Evolutionary conservation across 2,329 filamentous ascomycete genomes (phyloP), one percentile per base, ranked within the genome.

Genomic region (Colletotrichum navitas): DNA sequence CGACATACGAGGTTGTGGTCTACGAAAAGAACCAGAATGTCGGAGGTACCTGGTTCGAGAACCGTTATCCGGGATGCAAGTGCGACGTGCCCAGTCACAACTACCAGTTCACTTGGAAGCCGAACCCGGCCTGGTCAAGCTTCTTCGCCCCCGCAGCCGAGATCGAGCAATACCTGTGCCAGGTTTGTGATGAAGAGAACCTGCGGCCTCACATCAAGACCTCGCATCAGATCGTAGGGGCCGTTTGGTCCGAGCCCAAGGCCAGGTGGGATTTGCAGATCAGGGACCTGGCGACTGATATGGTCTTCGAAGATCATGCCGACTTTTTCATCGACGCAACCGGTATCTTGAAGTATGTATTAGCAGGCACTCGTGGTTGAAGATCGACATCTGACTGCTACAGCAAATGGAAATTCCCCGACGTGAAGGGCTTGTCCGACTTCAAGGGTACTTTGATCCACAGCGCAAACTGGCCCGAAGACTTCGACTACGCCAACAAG

Each of bases 31-130:
- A 89, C 71, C 76, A 79, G 11, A 83, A 85, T 26, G 81, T 89
- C 14, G 87, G 87, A 26, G 88, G 88, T 2, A 90, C 88, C 0
- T 90, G 88, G 88, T 83, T 84, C 73, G 88, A 89, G 76, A 89
- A 89, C 75, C 81, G 83, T 26, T 90, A 90, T 72, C 88, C 88
- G 0, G 88, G 88, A 14, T 89, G 87, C 74, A 81, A 81, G 64
- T 89, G 87, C 76, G 88, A 89, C 76, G 83, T 89, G 39, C 87
- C 87, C 12, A 86, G 84, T 75, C 88, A 90, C 79, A 89, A 87
- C 78, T 91, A 91, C 76, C 89, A 89, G 58, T 90, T 89, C 76
- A 87, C 87, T 2, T 91, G 87, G 85, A 83, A 86, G 66, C 87
- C 86, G 2, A 91, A 91, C 76, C 85, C 84, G 8, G 83, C 85